These are phyloP conservation scores for Fusarium newnesense DNA, from an alignment of 2,329 filamentous ascomycete species.

Conservation along the genomic window DNA sequence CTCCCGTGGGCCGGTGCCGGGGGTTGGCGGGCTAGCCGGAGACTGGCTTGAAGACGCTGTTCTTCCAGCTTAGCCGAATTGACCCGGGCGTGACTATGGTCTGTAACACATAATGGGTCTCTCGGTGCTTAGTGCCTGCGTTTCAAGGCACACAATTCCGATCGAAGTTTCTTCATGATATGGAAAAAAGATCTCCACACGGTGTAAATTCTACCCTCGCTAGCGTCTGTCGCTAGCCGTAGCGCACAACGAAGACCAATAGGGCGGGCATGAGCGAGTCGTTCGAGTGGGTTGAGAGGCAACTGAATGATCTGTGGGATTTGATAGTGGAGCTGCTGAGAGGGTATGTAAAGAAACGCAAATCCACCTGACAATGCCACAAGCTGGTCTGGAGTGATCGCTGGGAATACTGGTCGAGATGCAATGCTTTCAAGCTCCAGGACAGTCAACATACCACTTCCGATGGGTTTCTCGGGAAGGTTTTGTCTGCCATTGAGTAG, in stretches of 20 bases:
- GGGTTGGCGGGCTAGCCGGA: constrained; percentile 41
- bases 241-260: constrained; percentile 38
- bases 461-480: background rate
- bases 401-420: constrained; percentile 21
- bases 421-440: background rate
- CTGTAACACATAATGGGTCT: constrained; percentile 27
- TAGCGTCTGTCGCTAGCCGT: constrained; percentile 37
- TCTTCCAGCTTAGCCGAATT: constrained; percentile 45
- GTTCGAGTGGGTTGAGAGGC: constrained; percentile 34
- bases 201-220: constrained; percentile 46
- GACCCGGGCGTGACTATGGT: constrained; percentile 28
- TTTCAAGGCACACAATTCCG: constrained; percentile 42
- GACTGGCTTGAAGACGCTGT: constrained; percentile 34
- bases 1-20: constrained; percentile 46
- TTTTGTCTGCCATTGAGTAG: background rate
- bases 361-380: constrained; percentile 32
- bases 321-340: constrained; percentile 40
- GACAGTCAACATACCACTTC: background rate
- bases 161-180: constrained; percentile 26
- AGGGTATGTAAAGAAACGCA: constrained; percentile 45
- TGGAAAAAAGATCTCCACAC: constrained; percentile 41
- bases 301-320: constrained; percentile 31
- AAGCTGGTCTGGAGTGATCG: constrained; percentile 17
- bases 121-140: constrained; percentile 39
- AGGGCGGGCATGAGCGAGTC: constrained; percentile 14